Percentiles rank a stretch among this genome's conserved stretches.
These are phyloP conservation scores for Ceratobasidium sp. DNA, from an alignment of 1,284 basidiomycete genomes.

Conservation along the genomic window DNA sequence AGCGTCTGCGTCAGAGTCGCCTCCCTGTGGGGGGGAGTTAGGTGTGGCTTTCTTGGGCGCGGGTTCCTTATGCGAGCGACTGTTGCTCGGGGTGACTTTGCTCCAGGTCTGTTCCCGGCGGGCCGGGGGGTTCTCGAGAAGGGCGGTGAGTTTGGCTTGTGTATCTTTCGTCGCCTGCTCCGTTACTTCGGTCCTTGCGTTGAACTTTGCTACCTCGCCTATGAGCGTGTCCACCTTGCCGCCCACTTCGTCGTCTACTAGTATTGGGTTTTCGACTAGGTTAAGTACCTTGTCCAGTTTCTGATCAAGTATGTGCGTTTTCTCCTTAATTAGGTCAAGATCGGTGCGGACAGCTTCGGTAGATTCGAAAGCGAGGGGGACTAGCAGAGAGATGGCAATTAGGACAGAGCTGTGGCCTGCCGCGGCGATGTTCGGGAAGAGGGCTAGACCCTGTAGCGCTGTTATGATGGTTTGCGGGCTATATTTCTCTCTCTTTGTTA, in stretches of 20 bases:
- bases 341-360: background rate
- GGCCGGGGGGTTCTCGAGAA: background rate
- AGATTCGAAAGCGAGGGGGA: background rate
- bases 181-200: background rate
- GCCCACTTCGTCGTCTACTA: background rate
- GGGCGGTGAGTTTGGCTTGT: background rate
- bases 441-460: background rate
- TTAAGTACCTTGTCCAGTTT: background rate
- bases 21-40: too few relatives aligned
- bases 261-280: background rate
- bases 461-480: background rate
- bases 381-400: background rate
- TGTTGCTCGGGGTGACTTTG: background rate
- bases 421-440: background rate
- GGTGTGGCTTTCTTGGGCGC: background rate
- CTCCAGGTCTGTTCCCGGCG: background rate
- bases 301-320: background rate
- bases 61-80: background rate
- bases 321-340: background rate
- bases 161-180: background rate
- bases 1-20: too few relatives aligned
- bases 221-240: background rate
- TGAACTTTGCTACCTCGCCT: background rate
- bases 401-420: background rate
- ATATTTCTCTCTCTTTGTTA: background rate